Evolutionary conservation across 306 rosid genomes (phyloP), one percentile per base, ranked within the genome.

Genomic region (Biancaea sappan): DNA sequence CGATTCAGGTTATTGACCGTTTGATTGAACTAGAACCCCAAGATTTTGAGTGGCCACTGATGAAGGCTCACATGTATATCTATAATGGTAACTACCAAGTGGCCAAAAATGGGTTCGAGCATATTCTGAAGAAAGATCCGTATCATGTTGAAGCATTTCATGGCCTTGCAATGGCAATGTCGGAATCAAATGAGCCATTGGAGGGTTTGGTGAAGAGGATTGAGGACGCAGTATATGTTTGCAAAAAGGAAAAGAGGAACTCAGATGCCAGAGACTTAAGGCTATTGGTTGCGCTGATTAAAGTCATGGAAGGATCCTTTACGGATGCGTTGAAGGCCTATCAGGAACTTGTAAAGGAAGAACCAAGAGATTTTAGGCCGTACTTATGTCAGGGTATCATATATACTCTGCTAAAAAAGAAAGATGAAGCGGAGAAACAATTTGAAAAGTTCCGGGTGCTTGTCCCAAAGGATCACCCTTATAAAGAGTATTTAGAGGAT

Each of bases 341-440:
- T 75, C 88, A 92, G 47, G 96, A 90, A n/a, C 85, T 94, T 35
- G 97, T 82, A 10, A 94, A 77, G 78, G 99, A 94, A 31, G 99
- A 94, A 48, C 99, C 99, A 0, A 86, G 98, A 77, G 99, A 94
- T 82, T 94, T 94, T 73, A 90, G 99, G 83, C 99, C 99, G 22
- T 88, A 94, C 25, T 51, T 94, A 48, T 92, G 99, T 84, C 99
- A 88, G 81, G 99, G 99, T 4, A 94, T 94, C 12, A 85, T 94
- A 31, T 92, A 90, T 70, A 83, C 97, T 29, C 65, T 94, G 73
- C 82, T 94, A 25, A 87, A 57, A 73, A 94, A 90, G 92, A 90
- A 86, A 40, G 91, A 83, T 53, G 97, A 94, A 73, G 99, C 99
- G 0, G 96, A 94, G 75, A 87, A 92, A 62, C 96, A 92, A 22